Evolutionary conservation across 306 rosid genomes (phyloP), one percentile per base, ranked within the genome.

Genomic region (Leucaena leucocephala): DNA sequence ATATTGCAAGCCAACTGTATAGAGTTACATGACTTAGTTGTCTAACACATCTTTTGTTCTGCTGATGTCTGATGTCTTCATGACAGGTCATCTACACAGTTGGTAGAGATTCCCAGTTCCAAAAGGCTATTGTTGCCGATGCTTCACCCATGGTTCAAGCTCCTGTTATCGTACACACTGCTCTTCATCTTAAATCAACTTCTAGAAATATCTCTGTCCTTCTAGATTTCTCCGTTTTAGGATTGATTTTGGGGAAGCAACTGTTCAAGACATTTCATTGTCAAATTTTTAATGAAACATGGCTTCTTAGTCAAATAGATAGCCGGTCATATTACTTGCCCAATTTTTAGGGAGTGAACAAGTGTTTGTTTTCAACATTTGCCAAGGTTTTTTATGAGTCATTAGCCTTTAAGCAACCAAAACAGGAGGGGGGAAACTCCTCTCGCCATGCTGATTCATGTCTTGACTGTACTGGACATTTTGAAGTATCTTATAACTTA

Each of bases 21-120:
- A 48, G 17, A 69, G 54, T 69, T 22, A 12, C 43, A 14, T 33
- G 75, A 38, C 40, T 17, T 35, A 15, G 38, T 84, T 40, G 69
- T 77, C 27, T 76, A 76, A 75, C 54, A 8, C 54, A 39, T 62
- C 63, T 57, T 62, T 62, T 27, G 68, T 55, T 55, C 69, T 76
- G 73, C 69, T 76, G 75, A 68, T 82, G 49, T 77, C 59, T 52
- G 21, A 52, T 81, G 79, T 78, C 43, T 75, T 82, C 80, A 43
- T 78, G 79, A 48, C 90, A 95, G 98, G 96, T 95, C 82, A 95
- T 90, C 85, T 91, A 92, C 84, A 95, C 98, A 7, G 98, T 76
- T 77, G 98, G 98, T 83, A 95, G 94, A 85, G 98, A 92, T 74
- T 85, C 91, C 1, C 96, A 86, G 87, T 83, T 90, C 85, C 98